Base-by-base conservation (phyloP, 306 rosid species). In the Medicago lupulina region DNA sequence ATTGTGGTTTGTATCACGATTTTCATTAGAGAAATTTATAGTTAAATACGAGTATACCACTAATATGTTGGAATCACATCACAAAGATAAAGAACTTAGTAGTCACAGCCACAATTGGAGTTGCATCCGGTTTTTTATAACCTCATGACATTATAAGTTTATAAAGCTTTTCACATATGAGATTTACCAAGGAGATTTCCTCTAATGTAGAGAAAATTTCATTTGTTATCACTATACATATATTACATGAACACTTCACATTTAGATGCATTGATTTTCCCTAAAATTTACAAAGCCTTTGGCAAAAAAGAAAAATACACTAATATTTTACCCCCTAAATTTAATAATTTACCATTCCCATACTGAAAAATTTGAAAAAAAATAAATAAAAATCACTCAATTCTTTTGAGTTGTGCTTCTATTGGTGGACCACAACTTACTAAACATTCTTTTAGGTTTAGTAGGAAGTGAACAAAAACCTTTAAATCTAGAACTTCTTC, bases 361-460 rank as follows among this genome's bases (percentile, higher is more conserved):
- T 74, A 70, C 78, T 67, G 72, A 71, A 73, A 49, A 36, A 13
- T 8, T 34, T 14, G 17, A 13, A 47, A 77, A 78, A 74, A 77
- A 44, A 39, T 82, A 80, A 76, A 83, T n/a, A 76, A 81, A 78
- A 8, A 49, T 62, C 81, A 79, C 86, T 95, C 90, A 92, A 75
- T 84, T 89, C 84, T 90, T 95, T 75, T 89, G 93, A 76, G 84
- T 83, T 62, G 79, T 57, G 68, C 81, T 87, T 89, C 89, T 90
- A 77, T 88, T 90, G 71, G 77, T 76, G 57, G 88, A 83, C 99
- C 99, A 92, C 47, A 96, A 87, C 92, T 90, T 96, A 68, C 93
- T 87, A 70, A 96, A 66, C 88, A 96, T 96, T 82, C 85, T 82
- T 87, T 87, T 92, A 65, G 99, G 98, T 75, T 86, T 86, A 14